A percentile compares a stretch with the other conserved stretches of the same genome.
These are phyloP conservation scores for Cicer bijugum DNA, from an alignment of 306 rosid genomes.

Conservation along the genomic window DNA sequence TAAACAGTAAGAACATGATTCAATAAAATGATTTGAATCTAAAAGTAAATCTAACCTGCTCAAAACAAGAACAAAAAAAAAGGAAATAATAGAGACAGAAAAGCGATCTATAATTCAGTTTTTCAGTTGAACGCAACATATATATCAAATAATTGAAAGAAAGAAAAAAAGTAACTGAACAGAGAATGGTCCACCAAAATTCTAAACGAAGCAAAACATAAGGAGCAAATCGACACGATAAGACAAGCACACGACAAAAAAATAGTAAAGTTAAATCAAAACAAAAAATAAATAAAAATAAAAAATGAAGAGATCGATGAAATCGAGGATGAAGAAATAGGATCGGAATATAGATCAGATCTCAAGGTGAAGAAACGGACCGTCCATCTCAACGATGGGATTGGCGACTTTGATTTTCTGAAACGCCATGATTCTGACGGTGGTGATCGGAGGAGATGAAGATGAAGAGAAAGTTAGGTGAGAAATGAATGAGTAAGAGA, in stretches of 20 bases:
- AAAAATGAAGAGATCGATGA: neutral
- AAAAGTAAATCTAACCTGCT: neutral
- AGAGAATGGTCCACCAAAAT: constrained; percentile 44
- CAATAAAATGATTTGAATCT: neutral
- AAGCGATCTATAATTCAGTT: constrained; percentile 1
- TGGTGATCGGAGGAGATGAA: constrained; percentile 22
- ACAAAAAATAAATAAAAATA: neutral
- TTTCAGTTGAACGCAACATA: neutral
- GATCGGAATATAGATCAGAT: constrained; percentile 17
- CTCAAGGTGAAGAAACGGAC: constrained; percentile 48
- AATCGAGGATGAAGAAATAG: neutral
- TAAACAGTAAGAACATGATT: neutral
- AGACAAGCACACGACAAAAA: neutral
- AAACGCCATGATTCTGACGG: constrained; percentile 60
- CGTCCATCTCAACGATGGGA: constrained; percentile 99
- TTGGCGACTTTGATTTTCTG: constrained; percentile 90
- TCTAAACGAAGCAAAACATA: constrained; percentile 1
- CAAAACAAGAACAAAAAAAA: neutral
- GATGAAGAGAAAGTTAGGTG: constrained; percentile 40
- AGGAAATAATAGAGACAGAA: neutral
- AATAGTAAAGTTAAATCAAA: neutral
- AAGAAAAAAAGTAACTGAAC: neutral
- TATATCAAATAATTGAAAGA: constrained; percentile 2
- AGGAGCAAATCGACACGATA: constrained; percentile 20
- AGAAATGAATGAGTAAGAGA: neutral